Percentiles rank a stretch among this genome's conserved stretches.
These are phyloP conservation scores for Naganishia liquefaciens DNA, from an alignment of 1,284 basidiomycete genomes.

Conservation along the genomic window DNA sequence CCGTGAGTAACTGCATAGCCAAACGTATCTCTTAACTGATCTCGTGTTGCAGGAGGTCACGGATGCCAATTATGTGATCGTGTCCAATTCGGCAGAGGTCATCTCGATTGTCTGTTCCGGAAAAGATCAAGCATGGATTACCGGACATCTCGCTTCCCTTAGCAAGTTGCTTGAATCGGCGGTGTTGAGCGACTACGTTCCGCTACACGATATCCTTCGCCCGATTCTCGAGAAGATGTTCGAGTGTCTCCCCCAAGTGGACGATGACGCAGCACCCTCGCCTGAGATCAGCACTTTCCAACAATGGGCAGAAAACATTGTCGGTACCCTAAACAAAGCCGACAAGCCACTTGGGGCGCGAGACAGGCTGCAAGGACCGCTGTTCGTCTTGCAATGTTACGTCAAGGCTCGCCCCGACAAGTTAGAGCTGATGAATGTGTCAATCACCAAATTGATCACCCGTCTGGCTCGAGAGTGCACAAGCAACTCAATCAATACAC, in stretches of 20 bases:
- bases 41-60: slow-evolving; percentile 64
- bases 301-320: slow-evolving; percentile 73
- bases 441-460: slow-evolving; percentile 80
- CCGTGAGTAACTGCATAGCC: slow-evolving; percentile 58
- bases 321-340: slow-evolving; percentile 72
- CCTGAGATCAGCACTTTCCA: slow-evolving; percentile 71
- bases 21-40: background rate
- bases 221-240: slow-evolving; percentile 86
- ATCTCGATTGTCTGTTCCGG: slow-evolving; percentile 82
- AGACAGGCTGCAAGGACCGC: slow-evolving; percentile 65
- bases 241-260: slow-evolving; percentile 75
- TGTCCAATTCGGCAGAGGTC: slow-evolving; percentile 83
- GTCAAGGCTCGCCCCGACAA: slow-evolving; percentile 81
- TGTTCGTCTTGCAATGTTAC: slow-evolving; percentile 85
- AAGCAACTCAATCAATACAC: slow-evolving; percentile 54
- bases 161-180: slow-evolving; percentile 87
- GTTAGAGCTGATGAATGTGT: slow-evolving; percentile 75
- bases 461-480: slow-evolving; percentile 89
- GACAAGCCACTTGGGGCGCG: slow-evolving; percentile 53
- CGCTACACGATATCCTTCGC: slow-evolving; percentile 74
- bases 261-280: slow-evolving; percentile 67
- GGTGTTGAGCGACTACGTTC: slow-evolving; percentile 72
- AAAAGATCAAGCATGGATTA: slow-evolving; percentile 83
- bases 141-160: slow-evolving; percentile 72
- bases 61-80: slow-evolving; percentile 67